Base-by-base conservation (phyloP, 2,329 filamentous ascomycete species). In the Aaosphaeria pasadenensis region DNA sequence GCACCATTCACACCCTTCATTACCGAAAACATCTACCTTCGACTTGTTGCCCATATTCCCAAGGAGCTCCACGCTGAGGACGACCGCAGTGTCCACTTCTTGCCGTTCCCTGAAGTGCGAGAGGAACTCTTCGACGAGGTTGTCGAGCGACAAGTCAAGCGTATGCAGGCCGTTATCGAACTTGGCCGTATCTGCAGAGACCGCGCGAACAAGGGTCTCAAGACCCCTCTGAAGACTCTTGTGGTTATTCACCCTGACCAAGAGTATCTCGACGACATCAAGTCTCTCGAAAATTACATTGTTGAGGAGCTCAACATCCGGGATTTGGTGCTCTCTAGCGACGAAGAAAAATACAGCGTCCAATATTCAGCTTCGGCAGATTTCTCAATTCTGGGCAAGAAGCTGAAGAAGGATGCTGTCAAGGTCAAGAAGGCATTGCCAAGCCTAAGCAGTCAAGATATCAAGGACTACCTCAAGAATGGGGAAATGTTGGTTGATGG, bases 111-210 rank as follows among this genome's bases (percentile, higher is more conserved):
- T 9, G 87, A 91, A 54, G 91, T 96, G 2, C 84, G 90, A 51
- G 80, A 90, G 61, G 91, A 95, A 66, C 80, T 97, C 4, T 96
- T 96, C 64, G 87, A 97, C 66, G 81, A 83, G 43, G 86, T 84
- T 24, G 86, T 97, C 40, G 92, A 97, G 75, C 84, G 94, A 53
- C 84, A 88, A 56, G 91, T 97, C 9, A 80, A 82, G 53, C 85
- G 91, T 42, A 97, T 99, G 94, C 92, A 97, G 71, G 88, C 86
- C 57, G 91, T 97, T 65, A 96, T 99, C 68, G 91, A 97, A 64
- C 81, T 97, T 52, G 89, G 84, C 42, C 84, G 94, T 64, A 84
- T 92, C 44, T 91, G 89, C 44, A 83, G 94, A 69, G 94, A 97
- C 71, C 84, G 91, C 44, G 84, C 88, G 50, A 85, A 85, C 40